A percentile compares a stretch with the other conserved stretches of the same genome.
These are phyloP conservation scores for Aspergillus cristatus DNA, from an alignment of 495 filamentous ascomycete genomes.

Conservation along the genomic window DNA sequence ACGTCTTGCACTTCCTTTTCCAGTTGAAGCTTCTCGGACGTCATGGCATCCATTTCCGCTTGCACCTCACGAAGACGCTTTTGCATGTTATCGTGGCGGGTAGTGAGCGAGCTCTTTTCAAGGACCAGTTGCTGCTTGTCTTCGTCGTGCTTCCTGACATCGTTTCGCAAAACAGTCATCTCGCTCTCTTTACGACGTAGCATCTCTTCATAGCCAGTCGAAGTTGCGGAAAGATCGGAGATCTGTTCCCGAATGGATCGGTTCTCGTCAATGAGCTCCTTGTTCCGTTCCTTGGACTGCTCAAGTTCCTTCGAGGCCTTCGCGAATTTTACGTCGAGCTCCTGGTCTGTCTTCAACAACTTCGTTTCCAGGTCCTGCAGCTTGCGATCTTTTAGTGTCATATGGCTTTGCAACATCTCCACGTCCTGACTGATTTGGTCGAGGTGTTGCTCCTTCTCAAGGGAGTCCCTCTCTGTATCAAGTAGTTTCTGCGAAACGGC, in stretches of 20 bases:
- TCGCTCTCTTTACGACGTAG: slow-evolving; percentile 92
- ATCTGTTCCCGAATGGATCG: slow-evolving; percentile 77
- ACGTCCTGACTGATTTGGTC: slow-evolving; percentile 69
- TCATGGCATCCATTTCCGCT: slow-evolving; percentile 79
- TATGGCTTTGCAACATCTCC: slow-evolving; percentile 85
- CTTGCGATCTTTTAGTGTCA: slow-evolving; percentile 84
- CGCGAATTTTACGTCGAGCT: slow-evolving; percentile 78
- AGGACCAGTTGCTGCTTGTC: slow-evolving; percentile 70
- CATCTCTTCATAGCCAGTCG: slow-evolving; percentile 88
- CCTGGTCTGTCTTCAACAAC: slow-evolving; percentile 76
- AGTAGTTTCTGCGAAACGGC: slow-evolving; percentile 59
- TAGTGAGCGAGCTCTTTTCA: slow-evolving; percentile 56
- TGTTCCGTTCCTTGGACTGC: slow-evolving; percentile 55
- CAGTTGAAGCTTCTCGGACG: slow-evolving; percentile 69
- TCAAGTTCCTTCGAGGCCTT: slow-evolving; percentile 77
- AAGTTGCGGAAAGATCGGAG: slow-evolving; percentile 78
- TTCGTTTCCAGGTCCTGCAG: slow-evolving; percentile 79
- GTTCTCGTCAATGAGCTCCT: slow-evolving; percentile 73
- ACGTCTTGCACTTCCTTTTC: slow-evolving; percentile 86
- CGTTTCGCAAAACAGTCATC: slow-evolving; percentile 70
- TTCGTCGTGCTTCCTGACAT: slow-evolving; percentile 67
- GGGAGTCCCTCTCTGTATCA: slow-evolving; percentile 55
- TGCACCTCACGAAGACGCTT: slow-evolving; percentile 73
- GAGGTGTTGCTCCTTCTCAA: slow-evolving; percentile 61
- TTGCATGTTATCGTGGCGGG: slow-evolving; percentile 73